Base-by-base conservation (phyloP, 2,329 filamentous ascomycete genomes). In the Colletotrichum cordylinicola region DNA sequence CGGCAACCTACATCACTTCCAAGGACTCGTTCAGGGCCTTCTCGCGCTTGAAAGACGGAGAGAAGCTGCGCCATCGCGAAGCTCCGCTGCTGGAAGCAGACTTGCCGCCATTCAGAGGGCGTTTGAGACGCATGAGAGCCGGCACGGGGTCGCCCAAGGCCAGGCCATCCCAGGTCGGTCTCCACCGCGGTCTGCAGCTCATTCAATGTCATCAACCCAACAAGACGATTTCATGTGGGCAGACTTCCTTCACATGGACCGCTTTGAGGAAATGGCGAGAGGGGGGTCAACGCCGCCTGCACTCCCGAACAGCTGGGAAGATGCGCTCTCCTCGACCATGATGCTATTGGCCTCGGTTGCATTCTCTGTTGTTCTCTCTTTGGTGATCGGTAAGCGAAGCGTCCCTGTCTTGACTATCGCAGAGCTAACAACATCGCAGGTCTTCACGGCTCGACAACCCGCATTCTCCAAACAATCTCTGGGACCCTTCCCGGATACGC, bases 1-100 rank as follows among this genome's bases (percentile, higher is more conserved):
- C 7, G 66, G 75, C 10, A 70, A 72, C 18, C 72, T 80, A 2
- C 64, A 62, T 2, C 74, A 77, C 4, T 80, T 81, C 66, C 77
- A 79, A 24, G 77, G 79, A 35, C 35, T 82, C 6, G 78, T 80
- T 1, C 77, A 80, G 15, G 78, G 77, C 10, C 62, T 83, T 12
- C 73, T 82, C 9, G 79, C 78, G 6, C 31, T 77, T 0, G 72
- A 77, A 8, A 69, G 58, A 18, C 35, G 60, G 21, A 56, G 52
- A 6, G 74, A 70, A 48, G 62, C 68, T 2, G 35, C 27, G 2
- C 68, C 70, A 3, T 68, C 52, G 9, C 58, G 68, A 2, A 55
- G 55, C 5, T 62, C 31, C 8, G 33, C 71, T 8, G 35, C 52
- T 16, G 76, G 76, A 4, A 74, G 52, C 7, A 68, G 74, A 13